Evolutionary conservation across 345 rosid genomes (phyloP), one percentile per base, ranked within the genome.

Genomic region (Raphanus raphanistrum): DNA sequence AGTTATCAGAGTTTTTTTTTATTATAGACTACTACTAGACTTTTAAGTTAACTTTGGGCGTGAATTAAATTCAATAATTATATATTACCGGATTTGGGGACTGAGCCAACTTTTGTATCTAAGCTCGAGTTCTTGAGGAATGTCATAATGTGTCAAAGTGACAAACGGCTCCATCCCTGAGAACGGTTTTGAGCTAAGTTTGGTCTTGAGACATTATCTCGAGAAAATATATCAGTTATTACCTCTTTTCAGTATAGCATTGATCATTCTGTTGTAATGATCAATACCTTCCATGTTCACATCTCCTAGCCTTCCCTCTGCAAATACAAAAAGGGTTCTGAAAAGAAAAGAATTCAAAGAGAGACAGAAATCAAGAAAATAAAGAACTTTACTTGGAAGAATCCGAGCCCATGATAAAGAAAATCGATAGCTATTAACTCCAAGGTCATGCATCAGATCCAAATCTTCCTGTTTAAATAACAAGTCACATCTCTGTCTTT

Each of bases 361-460:
- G 38, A 61, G 32, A 63, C 1, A 2, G 7, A 54, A 13, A 6
- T 52, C 10, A 52, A 52, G 59, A 48, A 8, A 29, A 21, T 26
- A 0, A n/a, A 50, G 71, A 58, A 6, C 29, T 83, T 83, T 55
- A 93, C 98, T 82, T 11, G 98, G 92, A 67, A 93, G 84, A 70
- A 90, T 72, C 80, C 96, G 84, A 48, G 94, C 85, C 98, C 94
- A 89, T 52, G 98, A 89, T 63, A 89, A 86, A 9, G 94, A 90
- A 83, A 92, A 87, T 3, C 93, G 76, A 43, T 89, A 90, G 87
- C 90, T 87, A 66, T 85, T 83, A 38, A 87, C 90, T 64, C 96
- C 92, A 38, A 90, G 80, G 11, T 75, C 48, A 26, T 82, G 74
- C 79, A 82, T 76, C 12, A 84, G 74, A 68, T 68, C 68, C 27